Evolutionary conservation across 768 basidiomycete genomes (phyloP).

Genomic region (Mycena leptocephala): DNA sequence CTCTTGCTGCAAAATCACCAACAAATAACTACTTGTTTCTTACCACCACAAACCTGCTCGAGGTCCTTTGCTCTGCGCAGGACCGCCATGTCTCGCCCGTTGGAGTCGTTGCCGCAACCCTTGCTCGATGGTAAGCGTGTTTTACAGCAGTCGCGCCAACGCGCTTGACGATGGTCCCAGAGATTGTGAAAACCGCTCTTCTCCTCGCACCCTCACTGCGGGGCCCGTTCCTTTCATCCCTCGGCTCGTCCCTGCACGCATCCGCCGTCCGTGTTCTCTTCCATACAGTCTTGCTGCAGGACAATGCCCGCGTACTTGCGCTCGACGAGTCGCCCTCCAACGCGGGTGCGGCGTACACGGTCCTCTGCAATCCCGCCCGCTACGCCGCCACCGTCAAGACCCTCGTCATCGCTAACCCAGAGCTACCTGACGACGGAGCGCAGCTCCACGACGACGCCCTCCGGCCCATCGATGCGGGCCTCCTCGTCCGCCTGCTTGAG

Average conservation of each 20-base stretch:
- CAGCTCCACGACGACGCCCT: constrained; percentile 7
- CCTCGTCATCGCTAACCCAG: constrained; percentile 41
- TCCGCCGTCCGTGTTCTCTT: constrained; percentile 52
- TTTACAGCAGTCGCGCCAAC: neutral
- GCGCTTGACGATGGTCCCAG: constrained; percentile 23
- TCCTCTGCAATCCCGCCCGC: constrained; percentile 49
- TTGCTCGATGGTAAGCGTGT: constrained; percentile 43
- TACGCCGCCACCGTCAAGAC: constrained; percentile 51
- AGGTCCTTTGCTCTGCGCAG: neutral
- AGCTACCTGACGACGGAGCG: constrained; percentile 6
- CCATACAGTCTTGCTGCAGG: constrained; percentile 44
- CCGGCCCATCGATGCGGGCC: constrained; percentile 37
- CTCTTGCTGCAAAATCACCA: neutral
- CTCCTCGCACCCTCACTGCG: constrained; percentile 37
- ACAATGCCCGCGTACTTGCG: constrained; percentile 45
- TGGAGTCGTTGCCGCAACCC: constrained; percentile 36
- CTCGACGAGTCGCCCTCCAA: constrained; percentile 11
- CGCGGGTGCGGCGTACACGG: constrained; percentile 38
- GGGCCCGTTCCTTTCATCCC: constrained; percentile 42
- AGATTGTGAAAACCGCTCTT: constrained; percentile 31
- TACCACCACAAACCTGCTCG: neutral
- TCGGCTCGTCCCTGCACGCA: constrained; percentile 48
- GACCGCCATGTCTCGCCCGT: constrained; percentile 30
- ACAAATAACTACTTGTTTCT: neutral
- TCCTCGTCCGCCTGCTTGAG: constrained; percentile 34